Percentiles rank a stretch among this genome's conserved stretches.
Evolutionary conservation across 1,284 basidiomycete species (phyloP).

Genomic region (Gomphus bonarii): DNA sequence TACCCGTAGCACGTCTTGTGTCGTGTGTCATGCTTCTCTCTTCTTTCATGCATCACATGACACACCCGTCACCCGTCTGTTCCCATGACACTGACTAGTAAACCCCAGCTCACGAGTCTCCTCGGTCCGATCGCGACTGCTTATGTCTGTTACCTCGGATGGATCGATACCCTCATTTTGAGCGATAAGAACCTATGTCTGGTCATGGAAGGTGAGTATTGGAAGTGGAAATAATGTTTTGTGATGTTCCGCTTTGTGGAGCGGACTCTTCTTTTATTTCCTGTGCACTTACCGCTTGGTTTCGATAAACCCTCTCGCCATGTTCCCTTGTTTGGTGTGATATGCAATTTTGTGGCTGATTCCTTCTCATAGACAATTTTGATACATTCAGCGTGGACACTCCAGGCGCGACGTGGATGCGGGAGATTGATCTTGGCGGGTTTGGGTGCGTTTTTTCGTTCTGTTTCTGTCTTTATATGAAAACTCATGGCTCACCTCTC

Average conservation of each 20-base stretch:
- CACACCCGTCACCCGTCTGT: too few relatives aligned
- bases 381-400: constrained; percentile 1
- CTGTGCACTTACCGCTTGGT: not conserved
- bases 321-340: not conserved
- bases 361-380: not conserved
- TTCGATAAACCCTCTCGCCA: not conserved
- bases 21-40: too few relatives aligned
- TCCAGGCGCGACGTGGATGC: not conserved
- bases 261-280: not conserved
- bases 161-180: not conserved
- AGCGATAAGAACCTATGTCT: not conserved
- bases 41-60: too few relatives aligned
- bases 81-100: not conserved
- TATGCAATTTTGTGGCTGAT: not conserved
- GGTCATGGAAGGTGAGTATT: constrained; percentile 1
- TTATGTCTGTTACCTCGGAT: not conserved
- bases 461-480: not conserved
- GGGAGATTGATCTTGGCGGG: not conserved
- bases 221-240: not conserved
- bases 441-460: not conserved
- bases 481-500: not conserved
- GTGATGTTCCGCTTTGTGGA: too few relatives aligned
- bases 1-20: too few relatives aligned
- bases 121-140: not conserved
- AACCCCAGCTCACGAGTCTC: not conserved